Evolutionary conservation across 1,284 basidiomycete species (phyloP).

Genomic region (Sporisorium scitamineum): DNA sequence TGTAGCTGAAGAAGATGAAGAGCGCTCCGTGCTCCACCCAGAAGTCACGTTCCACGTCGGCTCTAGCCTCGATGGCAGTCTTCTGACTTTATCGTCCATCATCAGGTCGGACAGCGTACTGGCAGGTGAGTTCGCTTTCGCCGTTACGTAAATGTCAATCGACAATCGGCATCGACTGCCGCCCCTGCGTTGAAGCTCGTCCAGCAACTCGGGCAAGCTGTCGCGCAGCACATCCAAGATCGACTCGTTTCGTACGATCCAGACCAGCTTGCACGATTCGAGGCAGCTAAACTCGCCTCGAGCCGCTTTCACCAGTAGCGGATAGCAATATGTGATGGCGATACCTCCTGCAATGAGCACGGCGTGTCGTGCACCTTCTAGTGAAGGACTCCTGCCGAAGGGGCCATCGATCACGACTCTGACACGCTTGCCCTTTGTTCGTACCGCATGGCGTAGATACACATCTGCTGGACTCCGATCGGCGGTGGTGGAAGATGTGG

Average conservation of each 20-base stretch:
- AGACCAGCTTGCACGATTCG: slow-evolving; percentile 34
- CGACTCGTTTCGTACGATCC: slow-evolving; percentile 31
- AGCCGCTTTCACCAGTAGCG: slow-evolving; percentile 28
- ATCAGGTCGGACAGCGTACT: not conserved
- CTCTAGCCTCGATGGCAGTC: not conserved
- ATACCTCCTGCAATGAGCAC: slow-evolving; percentile 47
- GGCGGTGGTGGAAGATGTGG: not conserved
- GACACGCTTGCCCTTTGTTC: slow-evolving; percentile 14
- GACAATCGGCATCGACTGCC: slow-evolving; percentile 14
- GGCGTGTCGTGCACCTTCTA: slow-evolving; percentile 5
- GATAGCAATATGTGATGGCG: slow-evolving; percentile 46
- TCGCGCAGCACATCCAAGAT: slow-evolving; percentile 23
- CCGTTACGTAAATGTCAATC: slow-evolving; percentile 28
- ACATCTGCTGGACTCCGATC: not conserved
- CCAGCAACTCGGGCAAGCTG: slow-evolving; percentile 16
- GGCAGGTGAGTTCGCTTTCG: not conserved
- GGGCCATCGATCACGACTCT: slow-evolving; percentile 47
- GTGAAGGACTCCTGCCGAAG: slow-evolving; percentile 22
- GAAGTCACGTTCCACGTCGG: not conserved
- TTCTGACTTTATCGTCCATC: not conserved
- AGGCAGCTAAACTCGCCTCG: slow-evolving; percentile 10
- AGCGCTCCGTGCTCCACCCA: not conserved
- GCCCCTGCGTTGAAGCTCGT: slow-evolving; percentile 3
- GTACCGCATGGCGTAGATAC: not conserved
- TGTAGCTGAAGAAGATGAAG: slow-evolving; percentile 8